Percentiles rank a stretch among this genome's conserved stretches.
Evolutionary conservation across 352 stramenopile species (phyloP).

Genomic region (Detonula confervacea): DNA sequence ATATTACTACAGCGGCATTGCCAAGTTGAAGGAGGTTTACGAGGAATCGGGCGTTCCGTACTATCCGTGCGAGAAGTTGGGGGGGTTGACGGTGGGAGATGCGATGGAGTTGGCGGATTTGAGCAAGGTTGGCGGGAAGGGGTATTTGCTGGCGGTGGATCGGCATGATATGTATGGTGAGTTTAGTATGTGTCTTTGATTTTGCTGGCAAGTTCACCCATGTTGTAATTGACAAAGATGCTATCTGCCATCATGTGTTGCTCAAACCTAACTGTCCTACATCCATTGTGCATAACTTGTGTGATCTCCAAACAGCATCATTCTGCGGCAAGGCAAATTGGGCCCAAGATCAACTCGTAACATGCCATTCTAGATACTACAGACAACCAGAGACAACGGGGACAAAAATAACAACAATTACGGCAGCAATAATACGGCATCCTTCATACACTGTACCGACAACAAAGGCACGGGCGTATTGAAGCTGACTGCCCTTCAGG

Average conservation of each 20-base stretch:
- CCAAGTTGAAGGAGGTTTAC: slow-evolving; percentile 63
- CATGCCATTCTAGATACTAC: slow-evolving; percentile 59
- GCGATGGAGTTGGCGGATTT: slow-evolving; percentile 58
- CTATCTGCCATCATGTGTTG: too few species aligned
- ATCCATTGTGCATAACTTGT: too few species aligned
- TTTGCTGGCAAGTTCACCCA: too few species aligned
- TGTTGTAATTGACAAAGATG: too few species aligned
- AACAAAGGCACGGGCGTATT: slow-evolving; percentile 30
- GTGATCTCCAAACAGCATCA: slow-evolving; percentile 20
- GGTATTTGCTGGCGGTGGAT: slow-evolving; percentile 76
- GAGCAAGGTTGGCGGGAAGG: slow-evolving; percentile 32
- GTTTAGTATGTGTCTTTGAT: background rate
- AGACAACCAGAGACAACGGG: slow-evolving; percentile 6
- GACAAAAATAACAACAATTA: slow-evolving; percentile 26
- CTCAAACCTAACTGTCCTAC: too few species aligned
- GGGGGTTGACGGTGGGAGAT: slow-evolving; percentile 61
- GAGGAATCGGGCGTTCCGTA: slow-evolving; percentile 57
- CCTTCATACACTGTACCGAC: slow-evolving; percentile 53
- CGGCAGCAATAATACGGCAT: background rate
- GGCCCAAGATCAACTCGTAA: slow-evolving; percentile 62
- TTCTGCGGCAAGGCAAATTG: slow-evolving; percentile 79
- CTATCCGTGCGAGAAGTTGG: slow-evolving; percentile 59
- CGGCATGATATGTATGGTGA: slow-evolving; percentile 69
- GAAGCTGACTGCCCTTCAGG: slow-evolving; percentile 45
- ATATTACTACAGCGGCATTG: slow-evolving; percentile 42